A percentile compares a stretch with the other conserved stretches of the same genome.
phyloP scores from a whole-genome alignment of 768 basidiomycete species.

The Tulasnella sp. region DNA sequence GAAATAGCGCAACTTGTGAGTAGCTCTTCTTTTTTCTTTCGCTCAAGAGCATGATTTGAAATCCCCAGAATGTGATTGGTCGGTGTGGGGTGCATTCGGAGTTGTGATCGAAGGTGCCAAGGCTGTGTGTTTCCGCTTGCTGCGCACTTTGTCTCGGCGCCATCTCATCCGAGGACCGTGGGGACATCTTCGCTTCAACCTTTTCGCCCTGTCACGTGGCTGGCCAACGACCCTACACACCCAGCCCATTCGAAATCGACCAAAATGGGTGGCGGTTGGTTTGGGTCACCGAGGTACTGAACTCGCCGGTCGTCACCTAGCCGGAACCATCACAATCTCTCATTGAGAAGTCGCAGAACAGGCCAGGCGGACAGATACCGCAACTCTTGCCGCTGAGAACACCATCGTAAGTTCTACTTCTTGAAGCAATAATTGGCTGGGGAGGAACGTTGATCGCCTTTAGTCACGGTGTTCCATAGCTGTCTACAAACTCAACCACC shows the following conservation, averaged over 20 bases:
- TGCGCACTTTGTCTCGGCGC: neutral
- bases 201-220: neutral
- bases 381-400: constrained; percentile 47
- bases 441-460: constrained; percentile 46
- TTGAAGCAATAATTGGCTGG: neutral
- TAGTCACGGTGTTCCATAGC: neutral
- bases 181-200: neutral
- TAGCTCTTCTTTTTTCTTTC: neutral
- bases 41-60: neutral
- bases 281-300: constrained; percentile 35
- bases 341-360: constrained; percentile 60
- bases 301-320: constrained; percentile 65
- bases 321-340: constrained; percentile 64
- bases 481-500: neutral
- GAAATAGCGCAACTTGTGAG: neutral
- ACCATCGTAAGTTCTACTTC: constrained; percentile 47
- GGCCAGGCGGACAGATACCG: constrained; percentile 59
- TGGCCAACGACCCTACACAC: constrained; percentile 35
- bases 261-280: constrained; percentile 37
- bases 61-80: neutral
- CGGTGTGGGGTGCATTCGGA: neutral
- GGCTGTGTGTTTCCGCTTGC: neutral
- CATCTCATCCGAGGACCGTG: neutral
- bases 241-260: neutral
- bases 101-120: neutral